Percentiles rank a stretch among this genome's conserved stretches.
phyloP scores from a whole-genome alignment of 345 rosid genomes.

The Citrus reticulata region DNA sequence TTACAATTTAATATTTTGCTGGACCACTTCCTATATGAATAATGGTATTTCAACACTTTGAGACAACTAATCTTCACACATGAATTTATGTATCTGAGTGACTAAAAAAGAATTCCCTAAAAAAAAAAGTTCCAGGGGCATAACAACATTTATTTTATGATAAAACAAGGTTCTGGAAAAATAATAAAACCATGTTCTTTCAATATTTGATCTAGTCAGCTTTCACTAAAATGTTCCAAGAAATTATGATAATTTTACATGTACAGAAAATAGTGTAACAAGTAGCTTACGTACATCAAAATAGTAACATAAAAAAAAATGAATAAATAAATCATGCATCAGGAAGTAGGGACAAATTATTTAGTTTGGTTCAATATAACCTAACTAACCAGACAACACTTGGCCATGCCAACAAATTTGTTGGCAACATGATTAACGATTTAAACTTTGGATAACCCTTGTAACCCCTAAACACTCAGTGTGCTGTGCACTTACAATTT shows the following conservation, averaged over 20 bases:
- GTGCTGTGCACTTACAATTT: background rate
- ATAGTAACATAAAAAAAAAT: background rate
- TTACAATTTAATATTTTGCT: background rate
- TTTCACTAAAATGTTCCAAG: background rate
- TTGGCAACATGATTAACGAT: background rate
- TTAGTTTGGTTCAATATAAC: background rate
- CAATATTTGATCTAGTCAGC: background rate
- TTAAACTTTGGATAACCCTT: background rate
- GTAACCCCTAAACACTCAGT: background rate
- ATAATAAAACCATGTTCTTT: background rate
- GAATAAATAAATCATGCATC: background rate
- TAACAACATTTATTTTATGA: background rate
- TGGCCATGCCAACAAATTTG: background rate
- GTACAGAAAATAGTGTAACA: background rate
- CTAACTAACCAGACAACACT: background rate
- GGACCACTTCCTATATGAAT: background rate
- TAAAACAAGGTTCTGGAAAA: background rate
- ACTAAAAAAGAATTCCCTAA: background rate
- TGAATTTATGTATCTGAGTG: background rate
- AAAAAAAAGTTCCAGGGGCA: background rate
- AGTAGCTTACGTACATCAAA: background rate
- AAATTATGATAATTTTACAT: background rate
- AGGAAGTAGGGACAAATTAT: background rate
- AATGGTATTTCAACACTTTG: background rate
- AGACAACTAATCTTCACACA: background rate